Evolutionary conservation across 1,139 yeast genomes (phyloP), one percentile per base, ranked within the genome.

Genomic region (Debaryomyces subglobosus): DNA sequence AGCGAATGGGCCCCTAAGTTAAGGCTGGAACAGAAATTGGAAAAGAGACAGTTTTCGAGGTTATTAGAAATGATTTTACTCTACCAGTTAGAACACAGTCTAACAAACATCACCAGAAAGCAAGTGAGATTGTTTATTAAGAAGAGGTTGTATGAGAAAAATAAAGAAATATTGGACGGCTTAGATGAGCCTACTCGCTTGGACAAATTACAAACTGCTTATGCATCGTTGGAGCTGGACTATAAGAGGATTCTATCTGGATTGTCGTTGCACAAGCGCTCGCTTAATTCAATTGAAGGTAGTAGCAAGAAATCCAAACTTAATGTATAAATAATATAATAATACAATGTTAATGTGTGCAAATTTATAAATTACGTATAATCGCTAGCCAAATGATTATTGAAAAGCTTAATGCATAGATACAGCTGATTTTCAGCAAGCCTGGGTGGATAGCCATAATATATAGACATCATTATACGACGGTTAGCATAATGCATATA

Each of bases 201-300:
- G 53, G 89, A 84, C 57, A 88, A 87, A 60, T 69, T 92, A 25
- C 91, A 89, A 49, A 84, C 86, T 5, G 94, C 96, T 0, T 91
- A 84, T 59, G 78, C 78, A 49, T 71, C 85, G 12, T 73, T 89
- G 50, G 82, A 81, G 47, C 86, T 81, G 43, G 96, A 89, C 58
- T 91, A 89, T 65, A 64, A 67, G 48, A 70, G 95, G 47, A 76
- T 85, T 15, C 60, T 82, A 52, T 71, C 65, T 9, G 73, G 72
- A 12, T 61, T 77, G 41, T 60, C 64, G 30, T 62, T 74, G 12
- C 47, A 39, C 41, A 39, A 46, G 32, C 42, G 39, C 36, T 32
- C 36, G 5, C 25, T 23, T 9, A 37, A 40, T 18, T 3, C 36
- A n/a, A 10, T 37, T 5, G 25, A 20, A 20, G 20, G 27, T n/a